Evolutionary conservation across 169 alveolate genomes (phyloP).

Genomic region (Miamiensis avidus): DNA sequence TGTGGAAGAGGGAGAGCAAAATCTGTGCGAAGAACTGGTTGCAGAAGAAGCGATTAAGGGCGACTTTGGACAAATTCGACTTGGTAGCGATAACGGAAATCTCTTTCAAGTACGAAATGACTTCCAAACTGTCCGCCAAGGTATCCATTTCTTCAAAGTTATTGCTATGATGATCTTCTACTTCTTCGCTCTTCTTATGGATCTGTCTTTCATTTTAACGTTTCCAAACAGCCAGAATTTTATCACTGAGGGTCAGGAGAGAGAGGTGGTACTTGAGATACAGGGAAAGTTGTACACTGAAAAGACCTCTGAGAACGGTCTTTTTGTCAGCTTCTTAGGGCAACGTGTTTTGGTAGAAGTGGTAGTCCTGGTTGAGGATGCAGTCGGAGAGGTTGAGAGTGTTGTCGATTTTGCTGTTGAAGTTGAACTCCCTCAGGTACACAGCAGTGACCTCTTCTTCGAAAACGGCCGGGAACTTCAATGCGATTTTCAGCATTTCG

Average conservation of each 20-base stretch:
- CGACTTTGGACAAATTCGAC: background rate
- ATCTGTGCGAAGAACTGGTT: background rate
- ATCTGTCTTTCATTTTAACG: no score
- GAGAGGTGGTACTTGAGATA: no score
- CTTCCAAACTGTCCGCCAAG: no score
- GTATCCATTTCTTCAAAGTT: no score
- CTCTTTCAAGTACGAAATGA: background rate
- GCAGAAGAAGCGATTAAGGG: background rate
- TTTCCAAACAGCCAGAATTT: no score
- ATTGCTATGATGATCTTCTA: no score
- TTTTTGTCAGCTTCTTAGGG: background rate
- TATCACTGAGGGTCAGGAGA: no score
- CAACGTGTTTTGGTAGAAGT: background rate
- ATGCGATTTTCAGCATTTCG: background rate
- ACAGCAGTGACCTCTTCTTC: background rate
- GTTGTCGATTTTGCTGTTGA: background rate
- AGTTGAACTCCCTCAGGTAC: background rate
- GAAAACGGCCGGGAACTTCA: background rate
- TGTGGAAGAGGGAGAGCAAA: background rate
- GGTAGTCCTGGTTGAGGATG: background rate
- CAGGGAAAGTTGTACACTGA: no score
- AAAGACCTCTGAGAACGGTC: background rate
- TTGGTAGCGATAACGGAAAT: background rate
- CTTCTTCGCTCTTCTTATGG: no score
- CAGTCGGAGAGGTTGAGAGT: background rate